Evolutionary conservation across 2,329 filamentous ascomycete species (phyloP).

Genomic region (Colletotrichum trifolii): DNA sequence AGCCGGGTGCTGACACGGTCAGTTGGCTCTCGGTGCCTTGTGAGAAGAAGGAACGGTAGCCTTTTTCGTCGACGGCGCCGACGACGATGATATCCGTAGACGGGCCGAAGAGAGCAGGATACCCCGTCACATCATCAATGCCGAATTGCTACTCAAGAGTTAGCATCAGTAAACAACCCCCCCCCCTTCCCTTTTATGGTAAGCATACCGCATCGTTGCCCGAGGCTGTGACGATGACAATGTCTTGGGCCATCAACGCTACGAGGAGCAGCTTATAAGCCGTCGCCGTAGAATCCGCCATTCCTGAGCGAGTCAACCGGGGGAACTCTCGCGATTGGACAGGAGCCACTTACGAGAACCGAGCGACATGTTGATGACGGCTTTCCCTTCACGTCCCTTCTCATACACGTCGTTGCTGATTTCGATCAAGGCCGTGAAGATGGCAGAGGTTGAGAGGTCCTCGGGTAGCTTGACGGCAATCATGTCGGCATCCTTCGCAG

Average conservation of each 20-base stretch:
- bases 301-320: background rate
- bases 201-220: conserved; percentile 15
- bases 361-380: conserved; percentile 3
- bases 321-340: background rate
- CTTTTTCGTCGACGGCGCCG: conserved; percentile 10
- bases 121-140: background rate
- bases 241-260: conserved; percentile 17
- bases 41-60: conserved; percentile 4
- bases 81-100: conserved; percentile 24
- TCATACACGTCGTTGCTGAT: conserved; percentile 10
- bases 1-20: conserved; percentile 13
- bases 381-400: conserved; percentile 12
- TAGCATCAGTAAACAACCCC: background rate
- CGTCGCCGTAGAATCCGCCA: background rate
- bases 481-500: conserved; percentile 22
- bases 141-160: background rate
- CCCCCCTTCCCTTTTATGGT: background rate
- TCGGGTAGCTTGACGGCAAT: conserved; percentile 4
- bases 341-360: conserved; percentile 1
- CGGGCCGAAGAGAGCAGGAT: conserved; percentile 17
- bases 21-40: conserved; percentile 16
- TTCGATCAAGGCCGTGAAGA: background rate
- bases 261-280: conserved; percentile 12
- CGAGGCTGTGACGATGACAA: conserved; percentile 14
- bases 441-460: background rate